A percentile compares a stretch with the other conserved stretches of the same genome.
Evolutionary conservation across 2,329 filamentous ascomycete genomes (phyloP).

Genomic region (Chaetoscypha palmicola): DNA sequence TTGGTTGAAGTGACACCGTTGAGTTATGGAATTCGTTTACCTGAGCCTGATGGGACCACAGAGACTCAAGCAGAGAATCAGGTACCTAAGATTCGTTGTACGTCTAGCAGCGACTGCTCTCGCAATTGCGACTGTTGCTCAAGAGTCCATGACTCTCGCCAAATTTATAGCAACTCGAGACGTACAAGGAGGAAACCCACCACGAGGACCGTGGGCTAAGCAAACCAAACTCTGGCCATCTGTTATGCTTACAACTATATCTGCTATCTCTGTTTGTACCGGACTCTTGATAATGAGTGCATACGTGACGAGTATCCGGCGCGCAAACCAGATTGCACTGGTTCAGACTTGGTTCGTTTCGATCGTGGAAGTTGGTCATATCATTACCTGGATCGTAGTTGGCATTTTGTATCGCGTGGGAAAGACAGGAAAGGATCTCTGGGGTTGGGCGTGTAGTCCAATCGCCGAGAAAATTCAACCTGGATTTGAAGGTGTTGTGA

Average conservation of each 20-base stretch:
- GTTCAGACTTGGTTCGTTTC: conserved; percentile 10
- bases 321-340: conserved; percentile 12
- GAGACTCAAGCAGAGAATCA: conserved; percentile 12
- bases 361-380: conserved; percentile 10
- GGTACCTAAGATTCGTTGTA: conserved; percentile 10
- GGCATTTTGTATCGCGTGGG: conserved; percentile 16
- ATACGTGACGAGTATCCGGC: conserved; percentile 12
- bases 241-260: conserved; percentile 13
- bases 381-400: conserved; percentile 16
- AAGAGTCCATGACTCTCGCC: conserved; percentile 12
- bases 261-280: conserved; percentile 10
- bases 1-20: no score
- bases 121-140: conserved; percentile 8
- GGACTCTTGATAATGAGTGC: conserved; percentile 14
- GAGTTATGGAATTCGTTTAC: not conserved
- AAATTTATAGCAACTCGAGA: conserved; percentile 10
- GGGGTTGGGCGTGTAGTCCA: conserved; percentile 20
- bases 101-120: conserved; percentile 12
- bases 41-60: not conserved
- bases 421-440: conserved; percentile 19
- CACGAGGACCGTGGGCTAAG: conserved; percentile 14
- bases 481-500: conserved; percentile 16
- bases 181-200: conserved; percentile 2
- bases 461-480: conserved; percentile 16
- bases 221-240: conserved; percentile 13